Evolutionary conservation across 1,284 basidiomycete species (phyloP).

Genomic region (Xerocomus nothofagi): DNA sequence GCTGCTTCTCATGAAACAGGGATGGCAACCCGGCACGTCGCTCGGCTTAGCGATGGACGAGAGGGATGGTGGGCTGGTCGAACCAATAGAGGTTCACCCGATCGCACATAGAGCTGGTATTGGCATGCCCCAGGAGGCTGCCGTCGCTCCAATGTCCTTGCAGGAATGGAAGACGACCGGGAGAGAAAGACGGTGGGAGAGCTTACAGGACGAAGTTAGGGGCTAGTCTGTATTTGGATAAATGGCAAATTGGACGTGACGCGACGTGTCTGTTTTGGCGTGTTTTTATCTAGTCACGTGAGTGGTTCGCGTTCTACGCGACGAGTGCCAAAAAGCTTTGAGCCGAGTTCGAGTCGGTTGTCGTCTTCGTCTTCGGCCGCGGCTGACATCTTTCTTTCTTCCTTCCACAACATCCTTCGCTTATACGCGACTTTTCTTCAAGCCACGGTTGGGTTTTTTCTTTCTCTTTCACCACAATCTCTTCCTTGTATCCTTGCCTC

Average conservation of each 20-base stretch:
- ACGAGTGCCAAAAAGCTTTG: constrained; percentile 15
- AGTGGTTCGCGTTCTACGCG: constrained; percentile 39
- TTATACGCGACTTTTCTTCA: constrained; percentile 15
- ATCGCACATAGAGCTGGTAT: constrained; percentile 52
- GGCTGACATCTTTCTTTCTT: constrained; percentile 29
- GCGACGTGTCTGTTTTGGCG: constrained; percentile 38
- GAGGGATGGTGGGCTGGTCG: constrained; percentile 42
- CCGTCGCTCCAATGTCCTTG: neutral
- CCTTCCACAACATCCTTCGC: constrained; percentile 2
- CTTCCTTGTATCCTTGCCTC: constrained; percentile 24
- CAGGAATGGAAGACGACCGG: constrained; percentile 33
- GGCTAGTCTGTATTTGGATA: neutral
- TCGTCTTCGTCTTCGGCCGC: constrained; percentile 25
- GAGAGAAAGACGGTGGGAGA: constrained; percentile 33
- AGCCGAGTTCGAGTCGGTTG: constrained; percentile 4
- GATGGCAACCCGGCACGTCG: constrained; percentile 67
- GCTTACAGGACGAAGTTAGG: neutral
- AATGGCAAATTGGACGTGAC: constrained; percentile 16
- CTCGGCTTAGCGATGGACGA: constrained; percentile 42
- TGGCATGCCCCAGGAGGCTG: constrained; percentile 38
- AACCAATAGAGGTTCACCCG: constrained; percentile 51
- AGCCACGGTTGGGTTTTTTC: constrained; percentile 22
- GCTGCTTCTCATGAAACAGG: constrained; percentile 65
- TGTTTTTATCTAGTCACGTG: constrained; percentile 34
- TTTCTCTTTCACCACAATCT: constrained; percentile 26